phyloP scores from a whole-genome alignment of 805 yeast species.

The Nakazawaea peltata region DNA sequence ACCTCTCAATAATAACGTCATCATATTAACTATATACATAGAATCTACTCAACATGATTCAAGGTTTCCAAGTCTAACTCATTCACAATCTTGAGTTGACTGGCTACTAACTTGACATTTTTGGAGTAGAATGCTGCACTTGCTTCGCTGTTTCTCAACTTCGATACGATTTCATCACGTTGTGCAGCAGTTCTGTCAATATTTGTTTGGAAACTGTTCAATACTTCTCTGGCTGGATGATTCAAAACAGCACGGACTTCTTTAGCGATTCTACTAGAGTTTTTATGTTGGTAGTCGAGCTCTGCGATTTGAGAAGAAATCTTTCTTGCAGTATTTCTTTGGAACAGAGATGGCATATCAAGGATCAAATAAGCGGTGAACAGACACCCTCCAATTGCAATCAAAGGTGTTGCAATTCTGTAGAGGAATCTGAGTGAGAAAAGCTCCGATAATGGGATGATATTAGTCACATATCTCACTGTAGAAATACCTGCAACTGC shows the following conservation, averaged over 20 bases:
- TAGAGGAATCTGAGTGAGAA: conserved; percentile 32
- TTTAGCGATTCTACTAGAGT: conserved; percentile 69
- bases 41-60: conserved; percentile 27
- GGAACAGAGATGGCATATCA: conserved; percentile 87
- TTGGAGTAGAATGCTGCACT: conserved; percentile 48
- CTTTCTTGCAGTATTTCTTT: conserved; percentile 71
- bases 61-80: conserved; percentile 36
- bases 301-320: conserved; percentile 53
- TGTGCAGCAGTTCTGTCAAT: conserved; percentile 54
- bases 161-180: conserved; percentile 45
- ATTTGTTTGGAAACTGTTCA: conserved; percentile 55
- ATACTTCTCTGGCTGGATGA: conserved; percentile 77
- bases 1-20: no score
- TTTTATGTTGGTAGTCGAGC: conserved; percentile 70
- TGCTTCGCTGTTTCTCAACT: conserved; percentile 46
- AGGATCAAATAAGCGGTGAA: conserved; percentile 55
- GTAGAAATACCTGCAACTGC: conserved; percentile 17
- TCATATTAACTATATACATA: background rate
- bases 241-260: conserved; percentile 79
- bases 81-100: conserved; percentile 32
- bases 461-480: conserved; percentile 23
- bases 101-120: conserved; percentile 34
- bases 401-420: conserved; percentile 45
- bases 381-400: conserved; percentile 41
- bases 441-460: conserved; percentile 24